Conservation (phyloP, 1,284 basidiomycete species). For the Irpex rosettiformis region DNA sequence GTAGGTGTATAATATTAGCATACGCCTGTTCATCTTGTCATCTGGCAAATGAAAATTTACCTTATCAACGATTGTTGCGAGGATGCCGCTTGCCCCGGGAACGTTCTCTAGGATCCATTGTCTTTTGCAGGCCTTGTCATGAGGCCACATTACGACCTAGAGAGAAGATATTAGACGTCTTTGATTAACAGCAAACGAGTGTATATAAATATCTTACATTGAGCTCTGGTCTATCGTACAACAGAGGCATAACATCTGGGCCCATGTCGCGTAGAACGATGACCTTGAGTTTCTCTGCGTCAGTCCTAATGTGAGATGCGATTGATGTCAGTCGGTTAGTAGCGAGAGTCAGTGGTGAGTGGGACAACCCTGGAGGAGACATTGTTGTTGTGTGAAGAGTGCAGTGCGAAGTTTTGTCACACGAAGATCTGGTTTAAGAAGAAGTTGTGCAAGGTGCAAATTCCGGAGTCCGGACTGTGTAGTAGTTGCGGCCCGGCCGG, state of each 20-base stretch:
- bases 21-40: not conserved
- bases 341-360: not conserved
- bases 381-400: not conserved
- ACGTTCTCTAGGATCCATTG: conserved; percentile 81
- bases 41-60: conserved; percentile 31
- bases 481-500: too few species aligned
- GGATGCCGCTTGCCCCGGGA: conserved; percentile 57
- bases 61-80: conserved; percentile 74
- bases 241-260: conserved; percentile 64
- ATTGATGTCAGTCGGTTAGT: conserved; percentile 11
- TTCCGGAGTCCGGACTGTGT: too few species aligned
- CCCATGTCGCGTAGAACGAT: conserved; percentile 71
- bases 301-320: conserved; percentile 8
- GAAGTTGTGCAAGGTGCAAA: too few species aligned
- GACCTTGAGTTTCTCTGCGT: conserved; percentile 40
- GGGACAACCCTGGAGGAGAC: not conserved
- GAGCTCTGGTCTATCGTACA: conserved; percentile 47
- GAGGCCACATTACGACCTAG: conserved; percentile 69
- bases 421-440: not conserved
- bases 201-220: conserved; percentile 39
- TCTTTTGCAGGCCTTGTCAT: conserved; percentile 62
- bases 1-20: not conserved
- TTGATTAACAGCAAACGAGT: not conserved
- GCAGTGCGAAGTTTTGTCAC: not conserved
- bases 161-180: not conserved